Percentiles rank a stretch among this genome's conserved stretches.
phyloP scores from a whole-genome alignment of 2,329 filamentous ascomycete genomes.

The Talaromyces sp. region DNA sequence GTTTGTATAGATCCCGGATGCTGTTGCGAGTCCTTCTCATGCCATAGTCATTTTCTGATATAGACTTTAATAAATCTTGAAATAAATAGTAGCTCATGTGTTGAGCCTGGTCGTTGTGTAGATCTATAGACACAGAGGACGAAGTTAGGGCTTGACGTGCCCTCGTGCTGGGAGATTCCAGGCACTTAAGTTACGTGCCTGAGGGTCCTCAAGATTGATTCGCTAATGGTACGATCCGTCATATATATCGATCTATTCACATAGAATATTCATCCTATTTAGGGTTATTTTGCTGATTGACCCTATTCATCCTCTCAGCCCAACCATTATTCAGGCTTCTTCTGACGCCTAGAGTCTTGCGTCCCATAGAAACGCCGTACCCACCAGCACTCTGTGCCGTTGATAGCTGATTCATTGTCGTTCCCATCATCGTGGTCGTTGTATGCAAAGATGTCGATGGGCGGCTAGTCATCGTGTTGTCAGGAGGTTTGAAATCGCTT shows the following conservation, averaged over 20 bases:
- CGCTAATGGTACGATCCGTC: not conserved
- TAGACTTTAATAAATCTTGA: not conserved
- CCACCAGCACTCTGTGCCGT: not conserved
- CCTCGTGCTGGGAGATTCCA: not conserved
- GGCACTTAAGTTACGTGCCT: not conserved
- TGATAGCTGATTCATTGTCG: conserved; percentile 11
- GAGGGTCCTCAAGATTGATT: not conserved
- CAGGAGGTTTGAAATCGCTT: conserved; percentile 25
- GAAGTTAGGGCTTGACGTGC: not conserved
- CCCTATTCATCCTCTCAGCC: conserved; percentile 27
- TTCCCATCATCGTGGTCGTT: conserved; percentile 36
- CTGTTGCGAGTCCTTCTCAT: not conserved
- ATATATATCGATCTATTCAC: not conserved
- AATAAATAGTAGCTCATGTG: too few relatives aligned
- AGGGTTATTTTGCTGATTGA: conserved; percentile 9
- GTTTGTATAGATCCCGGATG: not conserved
- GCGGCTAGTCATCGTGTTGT: conserved; percentile 14
- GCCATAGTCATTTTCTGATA: not conserved
- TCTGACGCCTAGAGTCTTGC: conserved; percentile 42
- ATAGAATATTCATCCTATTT: not conserved
- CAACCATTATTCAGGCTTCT: conserved; percentile 42
- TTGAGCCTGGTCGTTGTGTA: not conserved
- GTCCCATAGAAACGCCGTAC: conserved; percentile 20
- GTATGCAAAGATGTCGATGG: conserved; percentile 38
- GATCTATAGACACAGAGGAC: not conserved